Evolutionary conservation across 2,329 filamentous ascomycete species (phyloP).

Genomic region (Gaeumannomyces sp.): DNA sequence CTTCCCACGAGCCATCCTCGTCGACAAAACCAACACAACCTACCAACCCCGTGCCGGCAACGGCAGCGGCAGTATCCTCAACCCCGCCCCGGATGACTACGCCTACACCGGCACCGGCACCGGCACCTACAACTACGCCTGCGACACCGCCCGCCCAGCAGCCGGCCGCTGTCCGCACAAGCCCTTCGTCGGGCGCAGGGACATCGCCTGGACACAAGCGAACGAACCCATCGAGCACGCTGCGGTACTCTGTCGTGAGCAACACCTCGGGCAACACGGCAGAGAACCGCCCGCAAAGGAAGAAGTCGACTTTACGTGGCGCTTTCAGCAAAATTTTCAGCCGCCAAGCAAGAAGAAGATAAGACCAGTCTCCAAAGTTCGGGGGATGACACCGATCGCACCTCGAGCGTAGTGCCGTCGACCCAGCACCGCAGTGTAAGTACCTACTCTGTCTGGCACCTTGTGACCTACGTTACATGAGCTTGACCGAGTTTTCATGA

Average conservation of each 20-base stretch:
- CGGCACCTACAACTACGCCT: slow-evolving; percentile 19
- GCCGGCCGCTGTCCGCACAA: neutral
- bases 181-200: slow-evolving; percentile 13
- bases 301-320: slow-evolving; percentile 51
- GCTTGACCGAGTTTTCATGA: neutral
- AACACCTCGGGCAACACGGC: slow-evolving; percentile 27
- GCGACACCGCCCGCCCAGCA: slow-evolving; percentile 9
- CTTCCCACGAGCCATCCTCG: neutral
- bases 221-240: slow-evolving; percentile 32
- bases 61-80: neutral
- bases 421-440: slow-evolving; percentile 45
- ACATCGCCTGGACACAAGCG: slow-evolving; percentile 24
- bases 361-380: slow-evolving; percentile 33
- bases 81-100: neutral
- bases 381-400: slow-evolving; percentile 20
- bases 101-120: slow-evolving; percentile 18
- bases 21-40: neutral
- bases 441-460: slow-evolving; percentile 10
- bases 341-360: slow-evolving; percentile 51
- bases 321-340: slow-evolving; percentile 54
- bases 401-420: slow-evolving; percentile 21
- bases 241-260: slow-evolving; percentile 44
- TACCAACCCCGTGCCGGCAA: neutral
- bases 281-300: slow-evolving; percentile 37
- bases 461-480: neutral